Conservation (phyloP, 2,329 filamentous ascomycete species). For the Venturia carpophila region DNA sequence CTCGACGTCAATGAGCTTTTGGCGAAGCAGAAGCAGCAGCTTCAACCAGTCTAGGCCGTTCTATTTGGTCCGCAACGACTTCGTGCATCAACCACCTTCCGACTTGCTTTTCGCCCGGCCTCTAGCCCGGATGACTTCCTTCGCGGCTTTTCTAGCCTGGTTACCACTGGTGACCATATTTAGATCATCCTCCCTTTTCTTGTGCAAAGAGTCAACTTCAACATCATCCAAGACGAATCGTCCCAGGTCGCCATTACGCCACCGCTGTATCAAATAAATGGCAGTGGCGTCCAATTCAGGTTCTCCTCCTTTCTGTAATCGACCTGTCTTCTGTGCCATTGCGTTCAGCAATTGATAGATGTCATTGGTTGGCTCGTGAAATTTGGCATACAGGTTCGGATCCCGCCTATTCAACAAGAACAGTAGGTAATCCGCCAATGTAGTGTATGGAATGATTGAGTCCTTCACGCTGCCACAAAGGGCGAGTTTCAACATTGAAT, state of each 20-base stretch:
- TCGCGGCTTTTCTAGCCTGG: conserved; percentile 61
- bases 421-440: conserved; percentile 82
- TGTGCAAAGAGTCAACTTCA: conserved; percentile 50
- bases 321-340: conserved; percentile 67
- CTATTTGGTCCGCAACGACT: background rate
- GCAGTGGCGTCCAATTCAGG: conserved; percentile 67
- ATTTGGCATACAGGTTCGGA: conserved; percentile 55
- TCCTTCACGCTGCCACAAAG: conserved; percentile 88
- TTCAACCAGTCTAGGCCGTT: background rate
- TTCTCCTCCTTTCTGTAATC: conserved; percentile 63
- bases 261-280: conserved; percentile 72
- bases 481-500: conserved; percentile 91
- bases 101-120: background rate
- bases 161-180: conserved; percentile 51
- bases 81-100: background rate
- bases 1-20: background rate
- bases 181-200: conserved; percentile 40
- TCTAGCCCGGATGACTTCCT: conserved; percentile 40
- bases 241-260: conserved; percentile 69
- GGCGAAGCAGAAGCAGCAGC: background rate
- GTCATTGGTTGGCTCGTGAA: conserved; percentile 72
- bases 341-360: conserved; percentile 62
- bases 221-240: conserved; percentile 74
- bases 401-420: conserved; percentile 69
- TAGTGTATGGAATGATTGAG: conserved; percentile 67